Evolutionary conservation across 2,329 filamentous ascomycete genomes (phyloP).

Genomic region (Phaeoacremonium minimum): DNA sequence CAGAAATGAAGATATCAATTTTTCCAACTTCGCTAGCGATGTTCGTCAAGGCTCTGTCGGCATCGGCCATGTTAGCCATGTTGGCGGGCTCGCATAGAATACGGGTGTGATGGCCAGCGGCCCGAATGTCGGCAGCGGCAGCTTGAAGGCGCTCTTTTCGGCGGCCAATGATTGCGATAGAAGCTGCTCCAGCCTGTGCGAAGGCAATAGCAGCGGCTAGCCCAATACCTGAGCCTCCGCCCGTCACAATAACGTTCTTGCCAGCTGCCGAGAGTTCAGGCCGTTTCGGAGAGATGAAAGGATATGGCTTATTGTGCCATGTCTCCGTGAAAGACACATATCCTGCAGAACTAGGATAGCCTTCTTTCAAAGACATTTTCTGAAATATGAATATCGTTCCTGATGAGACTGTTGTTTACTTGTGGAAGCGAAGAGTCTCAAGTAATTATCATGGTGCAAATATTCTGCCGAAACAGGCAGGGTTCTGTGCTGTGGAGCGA

Average conservation of each 20-base stretch:
- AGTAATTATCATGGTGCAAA: too few relatives aligned
- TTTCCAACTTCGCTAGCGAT: constrained; percentile 4
- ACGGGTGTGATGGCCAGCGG: not conserved
- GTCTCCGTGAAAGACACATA: constrained; percentile 20
- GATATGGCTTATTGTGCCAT: constrained; percentile 27
- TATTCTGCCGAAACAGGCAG: too few relatives aligned
- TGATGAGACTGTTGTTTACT: too few relatives aligned
- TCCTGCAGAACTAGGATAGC: too few relatives aligned
- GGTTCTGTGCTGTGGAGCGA: too few relatives aligned
- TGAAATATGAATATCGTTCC: too few relatives aligned
- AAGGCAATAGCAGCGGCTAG: constrained; percentile 59
- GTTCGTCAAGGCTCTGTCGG: constrained; percentile 4
- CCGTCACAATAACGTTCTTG: constrained; percentile 60
- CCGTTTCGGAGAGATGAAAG: constrained; percentile 26
- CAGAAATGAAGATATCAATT: constrained; percentile 12
- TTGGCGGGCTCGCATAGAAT: constrained; percentile 8
- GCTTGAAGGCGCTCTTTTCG: constrained; percentile 12
- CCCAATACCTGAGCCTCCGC: constrained; percentile 62
- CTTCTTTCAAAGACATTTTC: too few relatives aligned
- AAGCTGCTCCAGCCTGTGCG: constrained; percentile 26
- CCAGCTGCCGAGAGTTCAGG: constrained; percentile 34
- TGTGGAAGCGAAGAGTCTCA: too few relatives aligned
- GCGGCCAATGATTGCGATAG: constrained; percentile 25
- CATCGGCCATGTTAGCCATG: constrained; percentile 3
- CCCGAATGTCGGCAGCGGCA: constrained; percentile 5